These are phyloP conservation scores for Apophysomyces trapeziformis DNA, from an alignment of 371 early-diverging fungal genomes.

Conservation along the genomic window DNA sequence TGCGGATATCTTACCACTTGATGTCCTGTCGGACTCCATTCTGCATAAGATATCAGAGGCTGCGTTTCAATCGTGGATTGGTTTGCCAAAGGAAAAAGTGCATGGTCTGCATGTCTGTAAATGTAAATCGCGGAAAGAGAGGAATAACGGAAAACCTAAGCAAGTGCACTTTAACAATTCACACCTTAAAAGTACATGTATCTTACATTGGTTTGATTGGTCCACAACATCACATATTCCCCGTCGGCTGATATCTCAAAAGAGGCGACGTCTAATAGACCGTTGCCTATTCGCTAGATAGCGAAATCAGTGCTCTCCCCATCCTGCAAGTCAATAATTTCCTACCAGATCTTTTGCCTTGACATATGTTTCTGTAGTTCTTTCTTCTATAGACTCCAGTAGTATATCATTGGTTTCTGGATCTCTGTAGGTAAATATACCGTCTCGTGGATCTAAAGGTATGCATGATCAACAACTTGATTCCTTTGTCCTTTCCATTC, in stretches of 20 bases:
- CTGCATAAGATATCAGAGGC: constrained; percentile 63
- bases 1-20: constrained; percentile 45
- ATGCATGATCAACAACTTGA: background rate
- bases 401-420: constrained; percentile 49
- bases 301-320: background rate
- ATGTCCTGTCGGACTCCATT: constrained; percentile 85
- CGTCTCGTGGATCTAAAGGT: constrained; percentile 46
- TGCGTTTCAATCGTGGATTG: constrained; percentile 33
- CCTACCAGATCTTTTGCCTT: constrained; percentile 34
- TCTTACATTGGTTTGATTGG: constrained; percentile 59
- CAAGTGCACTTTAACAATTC: background rate
- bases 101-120: constrained; percentile 64
- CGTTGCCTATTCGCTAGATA: constrained; percentile 24
- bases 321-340: background rate
- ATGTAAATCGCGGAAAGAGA: constrained; percentile 78
- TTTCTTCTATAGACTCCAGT: constrained; percentile 40
- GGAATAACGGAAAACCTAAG: constrained; percentile 85
- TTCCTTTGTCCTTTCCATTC: background rate
- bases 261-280: constrained; percentile 34
- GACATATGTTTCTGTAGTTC: constrained; percentile 32
- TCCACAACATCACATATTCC: constrained; percentile 74
- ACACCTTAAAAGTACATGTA: background rate
- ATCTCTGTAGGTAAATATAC: constrained; percentile 52
- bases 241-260: constrained; percentile 78
- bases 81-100: constrained; percentile 62